A percentile compares a stretch with the other conserved stretches of the same genome.
phyloP scores from a whole-genome alignment of 768 basidiomycete genomes.

The Clavaria fumosa region DNA sequence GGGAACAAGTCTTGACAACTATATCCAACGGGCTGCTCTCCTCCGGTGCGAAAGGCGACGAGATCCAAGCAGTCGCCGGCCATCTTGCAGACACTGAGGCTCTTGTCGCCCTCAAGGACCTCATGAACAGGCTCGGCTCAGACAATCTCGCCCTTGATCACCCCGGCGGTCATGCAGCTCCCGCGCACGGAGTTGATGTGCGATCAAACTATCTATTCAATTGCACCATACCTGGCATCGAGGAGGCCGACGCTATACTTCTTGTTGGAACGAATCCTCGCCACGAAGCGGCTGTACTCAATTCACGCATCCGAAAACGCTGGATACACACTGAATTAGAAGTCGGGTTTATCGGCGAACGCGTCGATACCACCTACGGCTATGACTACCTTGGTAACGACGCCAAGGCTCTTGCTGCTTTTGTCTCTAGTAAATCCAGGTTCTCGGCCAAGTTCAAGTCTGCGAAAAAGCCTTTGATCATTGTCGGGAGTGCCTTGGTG shows the following conservation, averaged over 20 bases:
- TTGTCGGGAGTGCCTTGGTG: slow-evolving; percentile 75
- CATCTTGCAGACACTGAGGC: slow-evolving; percentile 89
- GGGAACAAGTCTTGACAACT: slow-evolving; percentile 77
- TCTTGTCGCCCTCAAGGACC: slow-evolving; percentile 84
- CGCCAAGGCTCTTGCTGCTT: slow-evolving; percentile 58
- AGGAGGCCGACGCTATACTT: slow-evolving; percentile 82
- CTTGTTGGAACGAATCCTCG: slow-evolving; percentile 94
- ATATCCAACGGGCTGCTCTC: slow-evolving; percentile 63
- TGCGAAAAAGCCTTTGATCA: slow-evolving; percentile 84
- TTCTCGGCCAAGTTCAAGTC: slow-evolving; percentile 80
- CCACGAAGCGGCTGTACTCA: slow-evolving; percentile 93
- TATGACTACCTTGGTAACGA: slow-evolving; percentile 82
- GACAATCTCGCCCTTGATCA: slow-evolving; percentile 85
- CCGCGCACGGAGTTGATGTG: slow-evolving; percentile 73
- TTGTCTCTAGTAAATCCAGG: slow-evolving; percentile 58
- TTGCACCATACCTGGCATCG: slow-evolving; percentile 77
- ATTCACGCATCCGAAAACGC: slow-evolving; percentile 90
- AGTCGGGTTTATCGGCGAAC: slow-evolving; percentile 80
- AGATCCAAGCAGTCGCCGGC: slow-evolving; percentile 92
- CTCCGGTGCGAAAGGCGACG: slow-evolving; percentile 76
- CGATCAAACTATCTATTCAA: slow-evolving; percentile 98
- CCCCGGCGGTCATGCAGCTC: slow-evolving; percentile 44
- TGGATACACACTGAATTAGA: slow-evolving; percentile 83
- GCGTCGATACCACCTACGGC: slow-evolving; percentile 82
- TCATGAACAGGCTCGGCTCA: slow-evolving; percentile 84